phyloP scores from a whole-genome alignment of 768 basidiomycete species.

The Tephrocybe sp. region DNA sequence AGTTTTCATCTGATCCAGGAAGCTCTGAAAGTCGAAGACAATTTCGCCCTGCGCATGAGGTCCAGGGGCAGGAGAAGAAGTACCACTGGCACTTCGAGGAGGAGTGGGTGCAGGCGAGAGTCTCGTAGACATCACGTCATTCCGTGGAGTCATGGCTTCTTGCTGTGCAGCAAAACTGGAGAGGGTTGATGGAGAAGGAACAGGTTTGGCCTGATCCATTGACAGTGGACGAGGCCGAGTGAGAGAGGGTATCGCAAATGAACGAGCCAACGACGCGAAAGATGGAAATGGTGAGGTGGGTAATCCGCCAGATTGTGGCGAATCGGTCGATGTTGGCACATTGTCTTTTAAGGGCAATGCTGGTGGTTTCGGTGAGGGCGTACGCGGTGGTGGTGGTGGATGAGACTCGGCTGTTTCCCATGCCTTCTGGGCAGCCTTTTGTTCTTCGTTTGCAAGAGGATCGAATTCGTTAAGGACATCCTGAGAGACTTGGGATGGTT shows the following conservation, averaged over 20 bases:
- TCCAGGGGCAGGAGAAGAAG: constrained; percentile 26
- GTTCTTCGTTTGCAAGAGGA: constrained; percentile 56
- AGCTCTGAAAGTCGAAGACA: constrained; percentile 90
- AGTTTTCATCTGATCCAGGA: constrained; percentile 92
- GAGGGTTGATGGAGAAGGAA: constrained; percentile 54
- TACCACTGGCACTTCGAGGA: constrained; percentile 17
- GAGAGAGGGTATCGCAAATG: constrained; percentile 54
- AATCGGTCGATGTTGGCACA: constrained; percentile 21
- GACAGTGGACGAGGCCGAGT: constrained; percentile 54
- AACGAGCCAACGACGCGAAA: constrained; percentile 63
- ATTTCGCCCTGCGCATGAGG: constrained; percentile 30
- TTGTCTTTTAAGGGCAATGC: constrained; percentile 34
- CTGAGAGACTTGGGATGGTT: constrained; percentile 25
- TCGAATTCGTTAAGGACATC: constrained; percentile 65
- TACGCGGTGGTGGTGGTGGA: constrained; percentile 49
- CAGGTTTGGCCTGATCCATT: constrained; percentile 54
- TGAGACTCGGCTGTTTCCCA: constrained; percentile 65
- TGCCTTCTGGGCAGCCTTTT: constrained; percentile 57
- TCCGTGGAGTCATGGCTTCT: constrained; percentile 18
- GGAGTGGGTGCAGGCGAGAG: constrained; percentile 25
- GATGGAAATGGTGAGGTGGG: constrained; percentile 54
- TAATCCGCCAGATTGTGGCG: constrained; percentile 25
- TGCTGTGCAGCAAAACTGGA: constrained; percentile 58
- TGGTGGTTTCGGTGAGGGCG: constrained; percentile 34
- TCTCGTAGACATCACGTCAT: constrained; percentile 12